Evolutionary conservation across 2,329 filamentous ascomycete genomes (phyloP), one percentile per base, ranked within the genome.

Genomic region (Phyllosticta citrichinensis): DNA sequence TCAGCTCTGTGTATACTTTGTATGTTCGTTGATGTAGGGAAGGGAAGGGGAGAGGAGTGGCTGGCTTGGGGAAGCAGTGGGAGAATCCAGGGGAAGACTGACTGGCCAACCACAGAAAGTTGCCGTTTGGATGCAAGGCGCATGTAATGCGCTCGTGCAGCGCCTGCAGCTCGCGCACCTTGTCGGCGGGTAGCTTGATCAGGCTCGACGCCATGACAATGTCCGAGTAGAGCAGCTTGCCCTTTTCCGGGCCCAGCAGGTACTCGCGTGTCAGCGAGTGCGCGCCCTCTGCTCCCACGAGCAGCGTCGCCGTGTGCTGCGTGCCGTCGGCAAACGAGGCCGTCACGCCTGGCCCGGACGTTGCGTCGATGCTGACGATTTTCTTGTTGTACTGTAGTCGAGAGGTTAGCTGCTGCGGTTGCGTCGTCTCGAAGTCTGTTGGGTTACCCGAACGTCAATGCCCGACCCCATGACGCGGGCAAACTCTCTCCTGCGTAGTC

Each of bases 141-240:
- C 71, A 72, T 20, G 77, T 71, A 62, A 75, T 76, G 14, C 81
- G 68, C 1, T 77, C 77, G 60, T 81, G 77, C 59, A 75, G 76
- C 6, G 66, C 69, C 3, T 77, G 73, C 33, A 81, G 68, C 58
- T 70, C 75, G 3, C 75, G 69, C 2, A 78, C 79, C 64, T 75
- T 74, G 24, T 79, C 74, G 3, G 66, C 68, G 25, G 74, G 70
- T 64, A 75, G 80, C 54, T 65, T 73, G 5, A 72, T 68, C 57
- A 77, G 76, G 14, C 79, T 70, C 60, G 79, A 79, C 0, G 76
- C 78, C 9, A 77, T 76, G 2, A 71, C 74, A 58, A 78, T 75
- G 2, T 77, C 75, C 6, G 81, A 68, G 22, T 66, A 68, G 62
- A 72, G 74, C 27, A 76, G 71, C 25, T 67, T 62, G 17, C 66